Evolutionary conservation across 2,329 filamentous ascomycete genomes (phyloP), one percentile per base, ranked within the genome.

Genomic region (Grosmannia penicillata): DNA sequence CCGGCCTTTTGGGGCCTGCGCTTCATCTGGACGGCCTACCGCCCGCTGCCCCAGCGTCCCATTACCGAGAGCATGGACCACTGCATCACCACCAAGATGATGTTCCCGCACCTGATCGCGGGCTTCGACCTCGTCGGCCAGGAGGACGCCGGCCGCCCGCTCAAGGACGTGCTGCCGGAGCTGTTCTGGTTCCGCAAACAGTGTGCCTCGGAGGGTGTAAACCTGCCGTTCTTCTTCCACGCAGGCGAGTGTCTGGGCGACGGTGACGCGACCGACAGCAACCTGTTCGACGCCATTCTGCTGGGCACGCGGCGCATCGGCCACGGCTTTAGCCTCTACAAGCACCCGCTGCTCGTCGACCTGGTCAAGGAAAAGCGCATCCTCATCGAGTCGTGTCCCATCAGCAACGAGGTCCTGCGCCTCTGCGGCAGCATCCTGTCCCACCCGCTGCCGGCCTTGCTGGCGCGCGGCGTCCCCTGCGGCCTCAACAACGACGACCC

Each of bases 211-310:
- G 78, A 85, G 51, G 75, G 72, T 3, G 72, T 95, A 27, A 75
- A 85, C 36, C 76, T 98, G 9, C 89, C 89, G 1, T 94, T 95
- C 63, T 93, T 93, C 65, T 93, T 96, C 63, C 87, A 95, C 55
- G 87, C 89, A 0, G 89, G 87, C 46, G 87, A 95, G 59, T 84
- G 77, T 25, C 72, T 93, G 1, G 85, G 84, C 19, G 61, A 66
- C 44, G 86, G 85, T 22, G 78, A 76, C 48, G 68, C 66, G 17
- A 79, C 81, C 0, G 87, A 95, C 51, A 51, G 61, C 44, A 95
- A 95, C 56, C 69, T 96, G 4, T 94, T 86, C 54, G 87, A 95
- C 54, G 86, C 86, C 1, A 70, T 96, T 13, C 62, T 95, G 8
- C 70, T 96, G 6, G 87, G 86, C 3, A 89, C 86, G 1, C 68